These are phyloP conservation scores for Cicer bijugum DNA, from an alignment of 306 rosid species.

Conservation along the genomic window DNA sequence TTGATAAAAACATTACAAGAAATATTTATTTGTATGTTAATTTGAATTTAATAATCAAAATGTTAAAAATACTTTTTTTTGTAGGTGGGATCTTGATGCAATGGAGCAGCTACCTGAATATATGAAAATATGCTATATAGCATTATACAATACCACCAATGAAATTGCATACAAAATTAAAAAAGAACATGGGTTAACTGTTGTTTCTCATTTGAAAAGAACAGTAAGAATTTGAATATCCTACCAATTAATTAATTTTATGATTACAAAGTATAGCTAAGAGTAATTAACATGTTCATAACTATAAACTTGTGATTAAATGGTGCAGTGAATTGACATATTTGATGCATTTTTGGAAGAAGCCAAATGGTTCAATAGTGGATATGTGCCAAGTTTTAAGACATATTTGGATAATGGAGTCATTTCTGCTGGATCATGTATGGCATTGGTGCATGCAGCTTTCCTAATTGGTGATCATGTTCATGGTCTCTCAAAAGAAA, in stretches of 20 bases:
- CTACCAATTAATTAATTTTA: neutral
- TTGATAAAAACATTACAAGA: no score
- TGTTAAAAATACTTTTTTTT: neutral
- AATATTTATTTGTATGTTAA: no score
- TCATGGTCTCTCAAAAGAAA: constrained; percentile 40
- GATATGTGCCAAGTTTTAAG: constrained; percentile 34
- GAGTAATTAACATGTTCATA: constrained; percentile 16
- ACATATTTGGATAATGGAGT: constrained; percentile 53
- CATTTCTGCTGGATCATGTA: constrained; percentile 53
- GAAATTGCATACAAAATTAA: constrained; percentile 55
- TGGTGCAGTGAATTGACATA: constrained; percentile 57
- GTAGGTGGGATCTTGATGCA: constrained; percentile 58
- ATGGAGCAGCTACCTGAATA: constrained; percentile 53
- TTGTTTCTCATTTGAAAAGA: constrained; percentile 45
- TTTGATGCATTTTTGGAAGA: constrained; percentile 57
- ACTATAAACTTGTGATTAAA: neutral
- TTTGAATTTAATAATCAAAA: neutral
- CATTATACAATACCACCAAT: constrained; percentile 51
- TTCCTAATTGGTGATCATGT: constrained; percentile 46
- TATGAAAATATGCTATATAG: constrained; percentile 58
- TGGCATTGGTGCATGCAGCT: constrained; percentile 58
- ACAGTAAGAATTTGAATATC: constrained; percentile 43
- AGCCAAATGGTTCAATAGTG: constrained; percentile 55
- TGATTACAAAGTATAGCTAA: neutral
- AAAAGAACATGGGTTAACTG: constrained; percentile 44